Conservation (phyloP, 2,329 filamentous ascomycete species). For the Colletotrichum gigasporum region DNA sequence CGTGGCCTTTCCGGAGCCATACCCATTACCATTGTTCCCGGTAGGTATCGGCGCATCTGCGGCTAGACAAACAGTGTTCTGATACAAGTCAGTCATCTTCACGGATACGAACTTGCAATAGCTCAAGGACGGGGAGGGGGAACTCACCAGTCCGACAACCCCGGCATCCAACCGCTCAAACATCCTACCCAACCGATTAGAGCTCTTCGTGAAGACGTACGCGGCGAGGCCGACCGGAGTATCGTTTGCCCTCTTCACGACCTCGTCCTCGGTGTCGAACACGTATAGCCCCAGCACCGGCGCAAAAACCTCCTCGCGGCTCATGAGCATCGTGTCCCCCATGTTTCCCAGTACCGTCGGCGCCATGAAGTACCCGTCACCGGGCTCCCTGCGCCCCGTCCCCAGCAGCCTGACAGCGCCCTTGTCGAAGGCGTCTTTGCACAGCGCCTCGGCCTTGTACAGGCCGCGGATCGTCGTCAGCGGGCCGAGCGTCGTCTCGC, state of each 20-base stretch:
- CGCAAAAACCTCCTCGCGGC: constrained; percentile 79
- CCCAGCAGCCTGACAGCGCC: constrained; percentile 70
- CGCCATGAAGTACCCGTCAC: constrained; percentile 77
- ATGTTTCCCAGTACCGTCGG: constrained; percentile 77
- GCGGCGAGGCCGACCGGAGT: constrained; percentile 77
- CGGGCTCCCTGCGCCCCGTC: constrained; percentile 61
- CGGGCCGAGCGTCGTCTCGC: constrained; percentile 45
- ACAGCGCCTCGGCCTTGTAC: constrained; percentile 57
- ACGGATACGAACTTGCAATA: background rate
- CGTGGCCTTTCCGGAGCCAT: background rate
- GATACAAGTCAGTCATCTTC: background rate
- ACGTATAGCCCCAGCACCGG: constrained; percentile 77
- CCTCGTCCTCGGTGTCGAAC: constrained; percentile 77
- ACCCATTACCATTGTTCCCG: constrained; percentile 12
- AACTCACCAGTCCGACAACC: constrained; percentile 65
- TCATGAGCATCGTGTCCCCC: constrained; percentile 72
- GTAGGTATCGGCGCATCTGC: background rate
- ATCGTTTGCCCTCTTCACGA: constrained; percentile 73
- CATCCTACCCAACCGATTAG: constrained; percentile 51
- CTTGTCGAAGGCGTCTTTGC: constrained; percentile 70
- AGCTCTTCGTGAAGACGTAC: constrained; percentile 72
- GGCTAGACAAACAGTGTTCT: constrained; percentile 25
- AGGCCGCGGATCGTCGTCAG: constrained; percentile 45
- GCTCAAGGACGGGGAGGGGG: background rate
- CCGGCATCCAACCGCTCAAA: constrained; percentile 67